These are phyloP conservation scores for Colletotrichum cuscutae DNA, from an alignment of 2,329 filamentous ascomycete species.

Conservation along the genomic window DNA sequence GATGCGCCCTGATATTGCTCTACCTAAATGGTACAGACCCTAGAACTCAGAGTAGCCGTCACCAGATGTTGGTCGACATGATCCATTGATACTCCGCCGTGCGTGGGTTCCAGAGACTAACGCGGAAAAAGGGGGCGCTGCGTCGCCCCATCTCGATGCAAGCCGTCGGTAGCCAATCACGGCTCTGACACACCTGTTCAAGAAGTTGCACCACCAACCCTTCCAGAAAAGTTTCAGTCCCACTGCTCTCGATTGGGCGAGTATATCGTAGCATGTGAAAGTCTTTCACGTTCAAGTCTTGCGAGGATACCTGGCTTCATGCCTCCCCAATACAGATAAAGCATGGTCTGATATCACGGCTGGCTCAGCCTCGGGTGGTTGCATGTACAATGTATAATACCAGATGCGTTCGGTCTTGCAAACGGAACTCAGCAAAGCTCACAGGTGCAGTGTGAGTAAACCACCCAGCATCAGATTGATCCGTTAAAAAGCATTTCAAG, in stretches of 20 bases:
- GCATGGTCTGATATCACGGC: not conserved
- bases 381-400: not conserved
- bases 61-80: conserved; percentile 1
- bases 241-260: not conserved
- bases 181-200: not conserved
- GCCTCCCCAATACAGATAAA: not conserved
- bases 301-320: not conserved
- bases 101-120: not conserved
- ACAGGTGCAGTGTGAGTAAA: not conserved
- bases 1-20: not conserved
- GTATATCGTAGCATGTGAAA: conserved; percentile 23
- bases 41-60: not conserved
- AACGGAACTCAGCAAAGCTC: not conserved
- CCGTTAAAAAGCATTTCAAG: not conserved
- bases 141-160: not conserved
- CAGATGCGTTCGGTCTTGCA: not conserved
- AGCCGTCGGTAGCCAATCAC: conserved; percentile 6
- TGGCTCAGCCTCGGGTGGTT: not conserved
- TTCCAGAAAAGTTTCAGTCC: not conserved
- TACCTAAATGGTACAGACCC: not conserved
- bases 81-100: not conserved
- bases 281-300: conserved; percentile 3
- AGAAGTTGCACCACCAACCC: conserved; percentile 7
- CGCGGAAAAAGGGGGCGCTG: not conserved
- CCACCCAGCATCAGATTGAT: not conserved